Conservation (phyloP, 1,284 basidiomycete genomes). For the Acaromyces ingoldii region DNA sequence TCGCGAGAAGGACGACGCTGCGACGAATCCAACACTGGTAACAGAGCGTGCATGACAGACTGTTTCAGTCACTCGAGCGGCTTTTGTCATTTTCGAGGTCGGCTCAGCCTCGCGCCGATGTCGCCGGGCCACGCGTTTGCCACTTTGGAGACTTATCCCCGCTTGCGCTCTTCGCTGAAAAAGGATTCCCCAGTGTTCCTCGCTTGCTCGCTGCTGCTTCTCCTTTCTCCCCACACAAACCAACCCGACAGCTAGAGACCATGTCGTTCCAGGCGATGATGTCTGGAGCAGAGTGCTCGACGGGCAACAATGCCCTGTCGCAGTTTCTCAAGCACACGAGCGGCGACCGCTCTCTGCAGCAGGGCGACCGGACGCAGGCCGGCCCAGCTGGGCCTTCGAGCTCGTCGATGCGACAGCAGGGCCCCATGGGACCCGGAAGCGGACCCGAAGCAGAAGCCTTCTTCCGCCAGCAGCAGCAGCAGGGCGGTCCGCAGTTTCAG, state of each 20-base stretch:
- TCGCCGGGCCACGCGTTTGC: too few relatives aligned
- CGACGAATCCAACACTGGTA: too few relatives aligned
- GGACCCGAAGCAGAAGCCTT: conserved; percentile 40
- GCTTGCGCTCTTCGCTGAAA: too few relatives aligned
- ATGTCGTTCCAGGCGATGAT: conserved; percentile 61
- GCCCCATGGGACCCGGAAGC: conserved; percentile 1
- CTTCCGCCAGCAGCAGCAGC: conserved; percentile 32
- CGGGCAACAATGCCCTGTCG: conserved; percentile 76
- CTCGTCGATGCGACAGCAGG: conserved; percentile 22
- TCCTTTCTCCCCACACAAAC: too few relatives aligned
- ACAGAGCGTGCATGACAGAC: too few relatives aligned
- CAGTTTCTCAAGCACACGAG: conserved; percentile 88
- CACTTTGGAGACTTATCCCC: too few relatives aligned
- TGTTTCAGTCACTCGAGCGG: too few relatives aligned
- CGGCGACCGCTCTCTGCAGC: conserved; percentile 77
- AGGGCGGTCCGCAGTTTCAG: background rate
- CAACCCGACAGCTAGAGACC: conserved; percentile 1
- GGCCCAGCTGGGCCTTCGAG: conserved; percentile 22
- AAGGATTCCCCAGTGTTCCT: too few relatives aligned
- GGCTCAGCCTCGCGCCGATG: too few relatives aligned
- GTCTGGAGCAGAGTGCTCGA: conserved; percentile 84
- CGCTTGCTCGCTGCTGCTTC: too few relatives aligned
- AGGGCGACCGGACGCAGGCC: conserved; percentile 38
- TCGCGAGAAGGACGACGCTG: too few relatives aligned
- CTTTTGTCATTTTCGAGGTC: too few relatives aligned